Percentiles rank a stretch among this genome's conserved stretches.
These are phyloP conservation scores for Alternaria consortialis DNA, from an alignment of 2,329 filamentous ascomycete species.

Conservation along the genomic window DNA sequence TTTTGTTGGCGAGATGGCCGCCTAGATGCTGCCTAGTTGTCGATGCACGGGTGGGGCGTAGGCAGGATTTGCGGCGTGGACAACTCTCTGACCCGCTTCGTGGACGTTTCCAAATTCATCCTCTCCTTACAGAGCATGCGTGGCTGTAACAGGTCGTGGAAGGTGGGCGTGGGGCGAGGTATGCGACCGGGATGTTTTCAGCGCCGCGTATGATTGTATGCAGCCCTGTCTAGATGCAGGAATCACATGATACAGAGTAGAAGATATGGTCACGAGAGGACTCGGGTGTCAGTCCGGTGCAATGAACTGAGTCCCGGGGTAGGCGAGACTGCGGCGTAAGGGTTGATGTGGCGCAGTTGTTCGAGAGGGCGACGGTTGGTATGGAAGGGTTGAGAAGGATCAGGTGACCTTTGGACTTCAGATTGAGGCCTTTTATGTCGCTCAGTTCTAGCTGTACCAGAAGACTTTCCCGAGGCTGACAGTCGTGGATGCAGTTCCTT, in stretches of 20 bases:
- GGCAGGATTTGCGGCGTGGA: background rate
- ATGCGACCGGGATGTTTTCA: background rate
- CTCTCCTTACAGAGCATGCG: conserved; percentile 3
- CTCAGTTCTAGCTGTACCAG: background rate
- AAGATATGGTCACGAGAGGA: background rate
- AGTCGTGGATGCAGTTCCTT: background rate
- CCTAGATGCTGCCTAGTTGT: background rate
- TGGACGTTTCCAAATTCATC: background rate
- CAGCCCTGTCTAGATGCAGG: conserved; percentile 10
- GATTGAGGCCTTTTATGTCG: background rate
- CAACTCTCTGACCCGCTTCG: background rate
- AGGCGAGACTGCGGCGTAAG: background rate
- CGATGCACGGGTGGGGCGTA: background rate
- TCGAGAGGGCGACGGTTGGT: background rate
- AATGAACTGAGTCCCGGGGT: background rate
- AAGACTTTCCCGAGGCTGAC: background rate
- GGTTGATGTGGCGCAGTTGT: conserved; percentile 1
- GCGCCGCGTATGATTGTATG: conserved; percentile 6
- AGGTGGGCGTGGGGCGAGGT: background rate
- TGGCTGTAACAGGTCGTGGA: background rate
- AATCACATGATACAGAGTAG: background rate
- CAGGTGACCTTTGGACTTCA: background rate
- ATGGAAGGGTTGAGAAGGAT: background rate
- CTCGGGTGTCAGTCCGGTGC: background rate
- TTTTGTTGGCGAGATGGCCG: background rate